Evolutionary conservation across 371 early-diverging fungal species (phyloP), one percentile per base, ranked within the genome.

Genomic region (Entomophthora muscae): DNA sequence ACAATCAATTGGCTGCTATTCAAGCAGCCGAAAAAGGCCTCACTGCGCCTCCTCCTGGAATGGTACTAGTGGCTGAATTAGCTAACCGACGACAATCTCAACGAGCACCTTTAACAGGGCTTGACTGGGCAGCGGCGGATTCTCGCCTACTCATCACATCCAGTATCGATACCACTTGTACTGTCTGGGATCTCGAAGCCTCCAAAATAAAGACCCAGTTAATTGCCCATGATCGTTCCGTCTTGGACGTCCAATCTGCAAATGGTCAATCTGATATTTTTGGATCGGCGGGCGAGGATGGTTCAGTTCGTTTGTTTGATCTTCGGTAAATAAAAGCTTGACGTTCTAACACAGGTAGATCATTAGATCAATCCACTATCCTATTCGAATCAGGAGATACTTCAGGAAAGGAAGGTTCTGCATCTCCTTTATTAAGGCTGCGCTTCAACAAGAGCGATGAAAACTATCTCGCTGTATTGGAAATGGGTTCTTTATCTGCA

Each of bases 211-310:
- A 93, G 69, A 94, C 98, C 1, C 96, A 96, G 68, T 77, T 98
- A 52, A 96, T 98, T 74, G 97, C 97, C 0, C 98, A 98, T 71
- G 98, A 98, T 71, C 82, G 84, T 65, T 95, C 95, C 66, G 96
- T 98, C 10, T 95, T 85, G 73, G 98, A 98, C 70, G 95, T 96
- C 28, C 83, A 89, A 1, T 98, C 94, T 72, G 83, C 88, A 54
- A 76, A 84, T 42, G 84, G 85, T 52, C 83, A 84, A 23, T 71
- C 82, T 12, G 88, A 96, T 66, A 83, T 89, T n/a, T 98, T 98
- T 82, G 95, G 89, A 0, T 89, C 90, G 65, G 95, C 91, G 1
- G 96, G 97, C 13, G 95, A 92, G 1, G 98, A 98, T 71, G 98
- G 98, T 0, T 88, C 89, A 17, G 86, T 98, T n/a, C 81, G 98